Evolutionary conservation across 192 early-diverging fungal genomes (phyloP).

Genomic region (Rhizophagus sp.): DNA sequence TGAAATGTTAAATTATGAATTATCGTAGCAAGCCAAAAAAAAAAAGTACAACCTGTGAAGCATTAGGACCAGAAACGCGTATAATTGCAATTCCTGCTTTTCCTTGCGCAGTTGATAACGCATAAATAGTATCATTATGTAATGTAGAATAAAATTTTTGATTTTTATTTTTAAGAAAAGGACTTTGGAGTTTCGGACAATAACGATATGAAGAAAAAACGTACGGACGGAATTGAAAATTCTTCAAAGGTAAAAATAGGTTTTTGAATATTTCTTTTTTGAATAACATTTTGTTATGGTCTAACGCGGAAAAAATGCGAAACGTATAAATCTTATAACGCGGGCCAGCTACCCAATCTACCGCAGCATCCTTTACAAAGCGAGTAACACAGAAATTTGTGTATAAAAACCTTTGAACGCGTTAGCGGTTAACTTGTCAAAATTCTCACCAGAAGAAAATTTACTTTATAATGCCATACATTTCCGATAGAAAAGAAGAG

Average conservation of each 20-base stretch:
- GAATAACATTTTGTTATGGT: no score
- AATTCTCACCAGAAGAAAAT: no score
- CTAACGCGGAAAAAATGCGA: no score
- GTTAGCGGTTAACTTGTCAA: no score
- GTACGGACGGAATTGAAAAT: not conserved
- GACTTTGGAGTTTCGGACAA: not conserved
- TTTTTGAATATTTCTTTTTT: not conserved
- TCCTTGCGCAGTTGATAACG: conserved; percentile 69
- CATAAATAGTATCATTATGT: conserved; percentile 63
- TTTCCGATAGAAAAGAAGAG: not conserved
- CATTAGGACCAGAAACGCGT: conserved; percentile 64
- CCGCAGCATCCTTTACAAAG: no score
- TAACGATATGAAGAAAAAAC: not conserved
- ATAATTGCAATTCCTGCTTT: conserved; percentile 80
- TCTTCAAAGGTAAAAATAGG: not conserved
- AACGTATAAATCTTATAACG: no score
- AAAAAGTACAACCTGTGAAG: conserved; percentile 47
- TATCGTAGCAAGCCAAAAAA: not conserved
- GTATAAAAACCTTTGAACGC: no score
- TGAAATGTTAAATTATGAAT: not conserved
- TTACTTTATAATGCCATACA: not conserved
- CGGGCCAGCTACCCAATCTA: no score
- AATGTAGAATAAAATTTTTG: not conserved
- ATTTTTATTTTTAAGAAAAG: not conserved
- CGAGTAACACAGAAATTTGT: no score